Percentiles rank a stretch among this genome's conserved stretches.
Evolutionary conservation across 2,329 filamentous ascomycete species (phyloP).

Genomic region (Epichloe aotearoae): DNA sequence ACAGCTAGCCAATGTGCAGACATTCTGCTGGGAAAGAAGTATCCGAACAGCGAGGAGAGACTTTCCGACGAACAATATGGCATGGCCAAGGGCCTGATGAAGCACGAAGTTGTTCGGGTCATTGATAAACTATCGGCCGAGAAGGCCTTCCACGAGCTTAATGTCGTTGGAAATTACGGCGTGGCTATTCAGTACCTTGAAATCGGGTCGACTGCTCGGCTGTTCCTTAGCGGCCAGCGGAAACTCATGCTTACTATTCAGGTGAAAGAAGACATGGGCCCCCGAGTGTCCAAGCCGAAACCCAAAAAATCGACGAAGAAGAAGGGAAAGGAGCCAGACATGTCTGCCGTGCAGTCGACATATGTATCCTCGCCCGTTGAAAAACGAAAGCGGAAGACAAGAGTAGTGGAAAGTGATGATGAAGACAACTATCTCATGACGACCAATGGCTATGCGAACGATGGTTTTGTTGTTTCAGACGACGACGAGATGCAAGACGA

Average conservation of each 20-base stretch:
- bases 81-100: constrained; percentile 53
- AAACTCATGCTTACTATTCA: constrained; percentile 33
- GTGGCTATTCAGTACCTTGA: constrained; percentile 66
- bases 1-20: constrained; percentile 76
- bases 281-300: constrained; percentile 19
- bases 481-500: constrained; percentile 16
- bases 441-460: constrained; percentile 32
- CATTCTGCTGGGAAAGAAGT: constrained; percentile 59
- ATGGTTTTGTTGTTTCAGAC: constrained; percentile 36
- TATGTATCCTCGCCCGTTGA: constrained; percentile 41
- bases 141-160: constrained; percentile 59
- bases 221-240: constrained; percentile 31
- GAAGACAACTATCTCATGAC: constrained; percentile 29
- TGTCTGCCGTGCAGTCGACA: constrained; percentile 29
- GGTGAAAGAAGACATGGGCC: constrained; percentile 18
- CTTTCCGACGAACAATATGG: constrained; percentile 50
- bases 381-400: constrained; percentile 17
- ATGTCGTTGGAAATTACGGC: constrained; percentile 34
- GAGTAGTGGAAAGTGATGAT: constrained; percentile 15
- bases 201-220: constrained; percentile 26
- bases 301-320: constrained; percentile 26
- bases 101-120: constrained; percentile 70
- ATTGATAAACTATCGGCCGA: constrained; percentile 65
- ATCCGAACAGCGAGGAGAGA: constrained; percentile 40
- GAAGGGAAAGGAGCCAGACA: constrained; percentile 19